These are phyloP conservation scores for Hypoxylon lenormandii DNA, from an alignment of 495 filamentous ascomycete species.

Conservation along the genomic window DNA sequence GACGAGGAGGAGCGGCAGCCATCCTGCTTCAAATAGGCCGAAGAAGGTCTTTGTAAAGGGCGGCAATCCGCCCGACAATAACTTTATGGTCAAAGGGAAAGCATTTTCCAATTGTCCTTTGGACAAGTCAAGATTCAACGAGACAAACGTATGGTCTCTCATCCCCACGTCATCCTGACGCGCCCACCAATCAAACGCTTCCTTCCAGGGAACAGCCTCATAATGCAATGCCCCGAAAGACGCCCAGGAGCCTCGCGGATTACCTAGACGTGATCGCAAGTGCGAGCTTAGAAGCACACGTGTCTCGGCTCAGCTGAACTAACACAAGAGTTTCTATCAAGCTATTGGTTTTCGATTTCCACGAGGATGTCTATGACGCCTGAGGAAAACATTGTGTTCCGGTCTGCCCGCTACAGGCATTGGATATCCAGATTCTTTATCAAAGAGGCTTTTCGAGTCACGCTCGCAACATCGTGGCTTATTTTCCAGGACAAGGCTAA, in stretches of 20 bases:
- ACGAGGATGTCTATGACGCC: too few relatives aligned
- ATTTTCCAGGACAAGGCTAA: too few relatives aligned
- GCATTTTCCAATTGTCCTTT: slow-evolving; percentile 4
- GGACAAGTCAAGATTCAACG: background rate
- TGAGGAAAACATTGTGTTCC: too few relatives aligned
- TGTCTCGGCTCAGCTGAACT: background rate
- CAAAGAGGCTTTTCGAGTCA: too few relatives aligned
- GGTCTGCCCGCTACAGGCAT: too few relatives aligned
- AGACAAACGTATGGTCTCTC: slow-evolving; percentile 5
- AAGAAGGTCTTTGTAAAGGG: background rate
- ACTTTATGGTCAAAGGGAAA: slow-evolving; percentile 12
- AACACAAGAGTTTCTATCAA: too few relatives aligned
- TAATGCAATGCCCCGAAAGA: background rate
- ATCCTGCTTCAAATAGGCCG: background rate
- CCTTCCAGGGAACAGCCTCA: background rate
- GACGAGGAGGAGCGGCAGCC: background rate
- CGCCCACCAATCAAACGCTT: slow-evolving; percentile 13
- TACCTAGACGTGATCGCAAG: background rate
- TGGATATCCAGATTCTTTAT: too few relatives aligned
- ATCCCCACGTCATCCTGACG: slow-evolving; percentile 22
- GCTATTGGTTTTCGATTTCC: too few relatives aligned
- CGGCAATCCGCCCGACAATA: background rate
- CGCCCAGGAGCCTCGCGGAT: background rate
- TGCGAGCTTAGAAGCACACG: background rate
- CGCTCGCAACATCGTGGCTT: too few relatives aligned